A percentile compares a stretch with the other conserved stretches of the same genome.
phyloP scores from a whole-genome alignment of 495 filamentous ascomycete genomes.

The Penicillium ucsense region DNA sequence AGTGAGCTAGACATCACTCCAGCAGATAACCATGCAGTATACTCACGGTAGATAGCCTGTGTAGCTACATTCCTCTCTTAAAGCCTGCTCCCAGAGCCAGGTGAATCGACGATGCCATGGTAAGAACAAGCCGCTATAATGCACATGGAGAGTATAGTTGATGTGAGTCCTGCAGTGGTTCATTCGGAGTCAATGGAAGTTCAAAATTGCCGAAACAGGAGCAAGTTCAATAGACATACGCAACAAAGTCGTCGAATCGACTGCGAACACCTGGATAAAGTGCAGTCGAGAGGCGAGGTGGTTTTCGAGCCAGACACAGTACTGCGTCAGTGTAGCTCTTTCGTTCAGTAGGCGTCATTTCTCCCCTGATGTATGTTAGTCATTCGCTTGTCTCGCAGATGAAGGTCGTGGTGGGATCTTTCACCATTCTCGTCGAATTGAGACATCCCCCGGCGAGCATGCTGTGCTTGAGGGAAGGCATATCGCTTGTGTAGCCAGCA shows the following conservation, averaged over 20 bases:
- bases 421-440: constrained; percentile 1
- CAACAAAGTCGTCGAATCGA: constrained; percentile 49
- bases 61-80: constrained; percentile 64
- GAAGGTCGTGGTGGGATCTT: background rate
- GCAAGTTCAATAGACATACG: constrained; percentile 9
- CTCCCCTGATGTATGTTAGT: constrained; percentile 23
- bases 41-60: constrained; percentile 36
- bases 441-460: background rate
- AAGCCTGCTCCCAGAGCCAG: constrained; percentile 49
- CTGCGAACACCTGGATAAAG: constrained; percentile 40
- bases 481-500: background rate
- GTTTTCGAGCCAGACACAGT: constrained; percentile 35
- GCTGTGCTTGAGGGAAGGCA: background rate
- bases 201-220: background rate
- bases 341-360: constrained; percentile 22
- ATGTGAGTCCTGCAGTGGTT: constrained; percentile 33
- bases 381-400: background rate
- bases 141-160: constrained; percentile 35
- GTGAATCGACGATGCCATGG: constrained; percentile 61
- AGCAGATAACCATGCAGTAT: background rate
- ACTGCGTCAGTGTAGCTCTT: constrained; percentile 40
- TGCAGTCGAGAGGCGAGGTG: constrained; percentile 28
- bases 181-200: background rate
- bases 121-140: constrained; percentile 40
- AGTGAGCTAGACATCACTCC: background rate